Evolutionary conservation across 2,329 filamentous ascomycete genomes (phyloP).

Genomic region (Tolypocladium paradoxum): DNA sequence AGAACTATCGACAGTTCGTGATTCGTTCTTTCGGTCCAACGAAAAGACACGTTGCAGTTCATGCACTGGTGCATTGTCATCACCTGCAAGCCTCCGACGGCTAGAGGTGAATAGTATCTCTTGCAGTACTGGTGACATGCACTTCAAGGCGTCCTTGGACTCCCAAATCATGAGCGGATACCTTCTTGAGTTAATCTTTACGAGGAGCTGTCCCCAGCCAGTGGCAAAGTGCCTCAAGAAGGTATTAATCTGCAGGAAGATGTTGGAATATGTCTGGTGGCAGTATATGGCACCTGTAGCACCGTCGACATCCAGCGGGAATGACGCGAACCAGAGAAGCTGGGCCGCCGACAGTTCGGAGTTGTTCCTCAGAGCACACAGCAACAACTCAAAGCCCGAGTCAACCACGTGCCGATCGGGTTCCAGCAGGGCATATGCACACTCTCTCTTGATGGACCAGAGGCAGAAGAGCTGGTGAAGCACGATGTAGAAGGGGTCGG

Average conservation of each 20-base stretch:
- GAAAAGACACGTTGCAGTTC: slow-evolving; percentile 13
- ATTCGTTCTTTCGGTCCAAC: slow-evolving; percentile 13
- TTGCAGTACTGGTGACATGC: slow-evolving; percentile 13
- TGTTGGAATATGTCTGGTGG: background rate
- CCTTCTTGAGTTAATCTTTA: slow-evolving; percentile 6
- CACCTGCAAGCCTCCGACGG: slow-evolving; percentile 14
- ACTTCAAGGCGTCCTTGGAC: slow-evolving; percentile 11
- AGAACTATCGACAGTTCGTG: background rate
- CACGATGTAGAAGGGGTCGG: slow-evolving; percentile 54
- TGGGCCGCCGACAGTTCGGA: slow-evolving; percentile 10
- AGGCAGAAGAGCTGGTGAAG: slow-evolving; percentile 56
- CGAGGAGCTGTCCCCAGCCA: slow-evolving; percentile 11
- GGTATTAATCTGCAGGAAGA: slow-evolving; percentile 3
- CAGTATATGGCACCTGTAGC: background rate
- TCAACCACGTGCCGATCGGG: slow-evolving; percentile 7
- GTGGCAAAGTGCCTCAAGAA: slow-evolving; percentile 14
- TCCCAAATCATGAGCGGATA: slow-evolving; percentile 19
- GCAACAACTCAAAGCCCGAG: slow-evolving; percentile 10
- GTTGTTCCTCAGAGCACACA: slow-evolving; percentile 12
- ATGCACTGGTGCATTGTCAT: slow-evolving; percentile 7
- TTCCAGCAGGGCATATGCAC: slow-evolving; percentile 19
- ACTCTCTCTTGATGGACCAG: slow-evolving; percentile 30
- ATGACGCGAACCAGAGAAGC: slow-evolving; percentile 18
- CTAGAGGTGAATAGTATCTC: slow-evolving; percentile 18
- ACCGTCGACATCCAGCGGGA: slow-evolving; percentile 8